Evolutionary conservation across 805 yeast genomes (phyloP).

Genomic region (Lipomyces spencermartinsiae): DNA sequence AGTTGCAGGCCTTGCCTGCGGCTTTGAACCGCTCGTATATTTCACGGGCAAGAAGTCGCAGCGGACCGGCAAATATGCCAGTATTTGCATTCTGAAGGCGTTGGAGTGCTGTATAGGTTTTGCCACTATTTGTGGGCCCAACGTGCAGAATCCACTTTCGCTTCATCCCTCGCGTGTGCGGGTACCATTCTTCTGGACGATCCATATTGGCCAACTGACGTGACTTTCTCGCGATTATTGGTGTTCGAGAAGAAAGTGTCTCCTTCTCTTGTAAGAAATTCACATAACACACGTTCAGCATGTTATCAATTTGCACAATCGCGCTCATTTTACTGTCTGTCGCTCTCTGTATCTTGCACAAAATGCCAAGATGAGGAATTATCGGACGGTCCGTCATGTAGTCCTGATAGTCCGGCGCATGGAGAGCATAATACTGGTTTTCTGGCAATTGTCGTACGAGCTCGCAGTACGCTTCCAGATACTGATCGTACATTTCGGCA

Average conservation of each 20-base stretch:
- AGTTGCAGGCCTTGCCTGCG: slow-evolving; percentile 74
- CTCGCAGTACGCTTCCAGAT: slow-evolving; percentile 14
- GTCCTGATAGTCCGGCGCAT: slow-evolving; percentile 22
- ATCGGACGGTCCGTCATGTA: slow-evolving; percentile 25
- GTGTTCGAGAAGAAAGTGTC: background rate
- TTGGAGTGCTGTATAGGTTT: slow-evolving; percentile 82
- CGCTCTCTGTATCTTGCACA: slow-evolving; percentile 3
- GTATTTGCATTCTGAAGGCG: slow-evolving; percentile 66
- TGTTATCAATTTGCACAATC: background rate
- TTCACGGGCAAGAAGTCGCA: slow-evolving; percentile 88
- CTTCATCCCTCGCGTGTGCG: slow-evolving; percentile 78
- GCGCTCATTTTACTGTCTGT: background rate
- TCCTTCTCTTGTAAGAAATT: slow-evolving; percentile 4
- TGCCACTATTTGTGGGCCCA: slow-evolving; percentile 98
- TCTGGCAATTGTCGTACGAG: slow-evolving; percentile 20
- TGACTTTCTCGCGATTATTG: background rate
- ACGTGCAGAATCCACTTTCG: slow-evolving; percentile 89
- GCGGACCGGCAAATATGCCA: slow-evolving; percentile 95
- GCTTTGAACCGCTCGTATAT: slow-evolving; percentile 79
- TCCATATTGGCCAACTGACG: slow-evolving; percentile 49
- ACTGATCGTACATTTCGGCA: slow-evolving; percentile 1
- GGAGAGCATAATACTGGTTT: slow-evolving; percentile 9
- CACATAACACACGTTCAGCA: slow-evolving; percentile 13
- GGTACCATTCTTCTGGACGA: slow-evolving; percentile 80
- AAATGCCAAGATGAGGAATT: slow-evolving; percentile 27